Evolutionary conservation across 805 yeast genomes (phyloP), one percentile per base, ranked within the genome.

Genomic region (Ogataea trehalophila): DNA sequence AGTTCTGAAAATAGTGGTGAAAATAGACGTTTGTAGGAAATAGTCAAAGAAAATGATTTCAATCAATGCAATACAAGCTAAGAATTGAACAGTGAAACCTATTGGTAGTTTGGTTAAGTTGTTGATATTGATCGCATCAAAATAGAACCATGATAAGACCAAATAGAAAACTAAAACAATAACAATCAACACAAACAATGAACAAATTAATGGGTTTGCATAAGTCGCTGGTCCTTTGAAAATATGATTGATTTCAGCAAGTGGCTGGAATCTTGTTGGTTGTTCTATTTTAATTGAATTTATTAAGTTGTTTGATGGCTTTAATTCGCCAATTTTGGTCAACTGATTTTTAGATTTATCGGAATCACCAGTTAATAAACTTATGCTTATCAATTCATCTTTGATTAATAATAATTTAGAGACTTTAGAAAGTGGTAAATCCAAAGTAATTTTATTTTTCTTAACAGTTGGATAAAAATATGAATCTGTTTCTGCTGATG

Each of bases 181-280:
- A 14, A 80, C 74, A 6, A 67, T 67, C 3, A 67, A 69, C 17
- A 74, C 70, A 56, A 85, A 83, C 0, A 73, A 54, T 9, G 73
- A 52, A 2, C 91, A 83, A 22, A 85, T 53, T 2, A 72, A 50
- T 8, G 79, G 66, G 46, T 76, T 68, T 13, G 79, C 81, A 34
- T 82, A 77, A 33, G 65, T 65, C 18, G 81, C 79, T n/a, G 76
- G 77, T 4, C 66, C 62, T 46, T 72, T 73, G 70, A 88, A 89
- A 35, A 67, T 61, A 63, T 87, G 89, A 53, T 64, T 65, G 53
- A 88, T 84, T 65, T 84, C 90, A 2, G 82, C 78, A 60, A 74
- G 63, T 14, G 75, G 62, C 2, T 76, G 84, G 47, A 74, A 65
- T 54, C 76, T 69, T n/a, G 52, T 40, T 20, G 74, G 63, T 15